A percentile compares a stretch with the other conserved stretches of the same genome.
Conservation (phyloP, 345 rosid species). For the Gossypium bickii region DNA sequence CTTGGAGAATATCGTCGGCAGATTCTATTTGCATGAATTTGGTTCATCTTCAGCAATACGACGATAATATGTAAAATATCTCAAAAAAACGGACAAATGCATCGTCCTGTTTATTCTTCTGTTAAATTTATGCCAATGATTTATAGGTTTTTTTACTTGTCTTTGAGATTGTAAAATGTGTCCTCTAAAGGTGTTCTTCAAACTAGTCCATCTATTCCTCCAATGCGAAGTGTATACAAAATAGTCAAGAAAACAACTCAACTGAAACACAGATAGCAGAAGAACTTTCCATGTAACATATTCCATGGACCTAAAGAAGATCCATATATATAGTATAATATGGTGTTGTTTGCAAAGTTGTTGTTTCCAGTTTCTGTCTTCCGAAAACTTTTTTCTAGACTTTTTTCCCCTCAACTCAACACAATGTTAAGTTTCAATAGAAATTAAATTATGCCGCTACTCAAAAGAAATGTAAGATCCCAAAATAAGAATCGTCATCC, state of each 20-base stretch:
- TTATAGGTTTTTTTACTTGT: neutral
- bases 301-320: neutral
- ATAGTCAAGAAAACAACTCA: neutral
- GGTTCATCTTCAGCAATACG: neutral
- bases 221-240: neutral
- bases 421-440: neutral
- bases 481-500: neutral
- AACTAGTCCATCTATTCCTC: neutral
- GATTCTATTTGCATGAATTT: conserved; percentile 16
- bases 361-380: neutral
- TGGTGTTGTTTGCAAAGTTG: neutral
- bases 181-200: neutral
- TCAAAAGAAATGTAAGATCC: no score
- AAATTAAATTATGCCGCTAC: neutral
- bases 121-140: neutral
- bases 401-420: no score
- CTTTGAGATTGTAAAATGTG: neutral
- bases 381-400: no score
- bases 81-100: neutral
- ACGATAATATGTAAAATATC: neutral
- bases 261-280: neutral
- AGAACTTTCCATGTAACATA: neutral
- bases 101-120: neutral
- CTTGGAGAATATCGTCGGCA: conserved; percentile 35
- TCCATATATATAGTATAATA: neutral